A percentile compares a stretch with the other conserved stretches of the same genome.
Conservation (phyloP, 2,329 filamentous ascomycete genomes). For the Aspergillus uvarum region DNA sequence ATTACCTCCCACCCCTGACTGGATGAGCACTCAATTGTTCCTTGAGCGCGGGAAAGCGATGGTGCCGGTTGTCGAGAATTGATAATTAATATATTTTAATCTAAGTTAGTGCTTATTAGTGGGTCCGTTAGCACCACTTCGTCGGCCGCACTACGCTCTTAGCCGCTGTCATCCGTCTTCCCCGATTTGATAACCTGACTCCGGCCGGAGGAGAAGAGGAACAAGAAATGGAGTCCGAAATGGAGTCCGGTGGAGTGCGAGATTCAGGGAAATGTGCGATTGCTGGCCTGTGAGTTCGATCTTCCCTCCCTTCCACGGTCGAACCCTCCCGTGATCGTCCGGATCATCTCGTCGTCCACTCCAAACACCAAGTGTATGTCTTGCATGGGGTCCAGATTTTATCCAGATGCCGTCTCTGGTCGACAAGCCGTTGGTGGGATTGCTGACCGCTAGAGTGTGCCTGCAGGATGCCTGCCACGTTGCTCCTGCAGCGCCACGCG, state of each 20-base stretch:
- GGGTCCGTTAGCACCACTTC: neutral
- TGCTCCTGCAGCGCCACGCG: neutral
- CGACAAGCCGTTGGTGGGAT: neutral
- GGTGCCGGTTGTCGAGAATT: neutral
- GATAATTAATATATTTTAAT: neutral
- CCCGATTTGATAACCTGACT: neutral
- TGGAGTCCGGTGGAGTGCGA: neutral
- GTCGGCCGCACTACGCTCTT: neutral
- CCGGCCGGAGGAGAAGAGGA: neutral
- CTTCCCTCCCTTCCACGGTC: neutral
- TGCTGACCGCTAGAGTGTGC: neutral
- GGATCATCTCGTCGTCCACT: neutral
- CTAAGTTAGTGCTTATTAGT: neutral
- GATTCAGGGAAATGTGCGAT: neutral
- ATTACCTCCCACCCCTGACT: neutral
- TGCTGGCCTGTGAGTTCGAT: constrained; percentile 4
- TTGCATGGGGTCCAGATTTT: neutral
- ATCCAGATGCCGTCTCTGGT: neutral
- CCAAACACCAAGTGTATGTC: neutral
- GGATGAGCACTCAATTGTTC: neutral
- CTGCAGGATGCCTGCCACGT: neutral
- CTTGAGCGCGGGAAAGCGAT: neutral
- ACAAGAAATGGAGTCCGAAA: neutral
- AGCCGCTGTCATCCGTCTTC: neutral
- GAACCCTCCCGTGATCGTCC: constrained; percentile 1